These are phyloP conservation scores for Rubia tinctorum DNA, from an alignment of 305 asterid species.

Conservation along the genomic window DNA sequence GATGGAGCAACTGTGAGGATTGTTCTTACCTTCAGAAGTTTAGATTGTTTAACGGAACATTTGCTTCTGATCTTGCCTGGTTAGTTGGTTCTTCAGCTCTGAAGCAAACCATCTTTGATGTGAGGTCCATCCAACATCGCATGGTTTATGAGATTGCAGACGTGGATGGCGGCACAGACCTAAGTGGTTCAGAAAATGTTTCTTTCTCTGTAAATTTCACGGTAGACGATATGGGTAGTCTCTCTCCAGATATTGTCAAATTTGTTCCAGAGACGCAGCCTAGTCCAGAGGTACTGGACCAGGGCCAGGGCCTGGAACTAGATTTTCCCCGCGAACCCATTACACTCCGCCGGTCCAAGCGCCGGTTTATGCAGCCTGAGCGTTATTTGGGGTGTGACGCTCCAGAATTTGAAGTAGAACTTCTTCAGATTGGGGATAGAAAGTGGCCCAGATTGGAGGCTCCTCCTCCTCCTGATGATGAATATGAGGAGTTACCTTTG, in stretches of 20 bases:
- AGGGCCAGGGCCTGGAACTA: constrained; percentile 36
- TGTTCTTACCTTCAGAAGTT: constrained; percentile 51
- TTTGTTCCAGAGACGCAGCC: constrained; percentile 30
- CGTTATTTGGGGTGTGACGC: constrained; percentile 70
- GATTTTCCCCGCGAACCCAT: constrained; percentile 33
- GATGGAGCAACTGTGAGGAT: constrained; percentile 83
- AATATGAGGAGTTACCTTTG: constrained; percentile 34
- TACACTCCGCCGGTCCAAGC: constrained; percentile 74
- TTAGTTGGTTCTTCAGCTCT: constrained; percentile 54
- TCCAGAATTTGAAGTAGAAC: constrained; percentile 65
- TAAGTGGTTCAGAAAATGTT: constrained; percentile 18
- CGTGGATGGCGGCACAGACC: constrained; percentile 24
- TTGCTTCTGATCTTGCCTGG: constrained; percentile 80
- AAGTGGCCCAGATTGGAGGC: constrained; percentile 37
- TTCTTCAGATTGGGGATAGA: constrained; percentile 62
- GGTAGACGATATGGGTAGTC: constrained; percentile 43
- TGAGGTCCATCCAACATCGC: constrained; percentile 53
- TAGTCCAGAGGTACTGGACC: constrained; percentile 15
- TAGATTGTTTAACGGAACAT: constrained; percentile 52
- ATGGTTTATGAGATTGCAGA: constrained; percentile 62
- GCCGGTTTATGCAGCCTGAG: constrained; percentile 64
- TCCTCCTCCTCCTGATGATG: constrained; percentile 26
- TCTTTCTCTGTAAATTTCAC: constrained; percentile 58
- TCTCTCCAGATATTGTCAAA: constrained; percentile 42
- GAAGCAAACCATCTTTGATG: constrained; percentile 53